A percentile compares a stretch with the other conserved stretches of the same genome.
Evolutionary conservation across 1,284 basidiomycete species (phyloP).

Genomic region (Schizophyllum amplum): DNA sequence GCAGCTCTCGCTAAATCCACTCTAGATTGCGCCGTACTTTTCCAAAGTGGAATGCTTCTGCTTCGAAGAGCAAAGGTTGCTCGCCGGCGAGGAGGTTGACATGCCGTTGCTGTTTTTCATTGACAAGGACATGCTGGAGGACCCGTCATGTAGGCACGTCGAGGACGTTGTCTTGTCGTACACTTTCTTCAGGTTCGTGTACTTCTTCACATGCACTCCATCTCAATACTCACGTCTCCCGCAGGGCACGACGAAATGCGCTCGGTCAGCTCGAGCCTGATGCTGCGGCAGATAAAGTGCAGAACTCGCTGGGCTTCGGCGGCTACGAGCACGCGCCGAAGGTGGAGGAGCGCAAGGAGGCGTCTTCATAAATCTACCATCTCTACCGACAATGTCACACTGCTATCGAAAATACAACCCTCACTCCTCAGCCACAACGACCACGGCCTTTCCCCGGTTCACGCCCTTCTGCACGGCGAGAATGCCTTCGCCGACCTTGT

Average conservation of each 20-base stretch:
- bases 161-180: constrained; percentile 93
- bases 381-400: not conserved
- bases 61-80: constrained; percentile 95
- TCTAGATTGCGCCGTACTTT: constrained; percentile 94
- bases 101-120: constrained; percentile 99
- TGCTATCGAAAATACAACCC: no score
- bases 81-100: constrained; percentile 96
- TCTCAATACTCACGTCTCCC: constrained; percentile 5
- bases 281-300: constrained; percentile 69
- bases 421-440: constrained; percentile 37
- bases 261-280: constrained; percentile 82
- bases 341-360: constrained; percentile 16
- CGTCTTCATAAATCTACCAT: not conserved
- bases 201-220: not conserved
- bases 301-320: constrained; percentile 72
- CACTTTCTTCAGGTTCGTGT: constrained; percentile 87
- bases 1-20: not conserved
- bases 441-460: constrained; percentile 52
- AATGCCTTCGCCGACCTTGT: constrained; percentile 44
- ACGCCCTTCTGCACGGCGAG: constrained; percentile 45
- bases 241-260: constrained; percentile 72
- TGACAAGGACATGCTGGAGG: constrained; percentile 92
- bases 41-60: constrained; percentile 99
- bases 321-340: constrained; percentile 48
- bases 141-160: constrained; percentile 79